Evolutionary conservation across 176 grass and related monocot species (phyloP).

Genomic region (Pontederia crassipes): DNA sequence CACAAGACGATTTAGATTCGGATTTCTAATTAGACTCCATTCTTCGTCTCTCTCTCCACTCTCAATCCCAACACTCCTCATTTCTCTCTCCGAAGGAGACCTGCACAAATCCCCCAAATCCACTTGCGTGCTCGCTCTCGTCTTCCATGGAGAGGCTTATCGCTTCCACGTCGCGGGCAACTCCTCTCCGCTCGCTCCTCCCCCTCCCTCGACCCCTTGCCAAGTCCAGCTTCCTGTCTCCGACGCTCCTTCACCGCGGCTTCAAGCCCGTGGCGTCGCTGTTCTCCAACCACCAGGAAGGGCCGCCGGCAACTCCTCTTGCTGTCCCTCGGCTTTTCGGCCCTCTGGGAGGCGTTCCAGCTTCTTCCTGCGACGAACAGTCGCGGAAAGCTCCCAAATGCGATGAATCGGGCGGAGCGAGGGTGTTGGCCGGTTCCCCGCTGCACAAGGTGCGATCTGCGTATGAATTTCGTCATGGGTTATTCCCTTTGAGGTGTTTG

Average conservation of each 20-base stretch:
- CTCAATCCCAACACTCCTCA: too few species aligned
- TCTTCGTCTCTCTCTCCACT: too few species aligned
- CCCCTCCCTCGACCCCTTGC: neutral
- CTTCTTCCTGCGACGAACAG: neutral
- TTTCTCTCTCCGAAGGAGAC: neutral
- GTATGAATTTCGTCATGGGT: too few species aligned
- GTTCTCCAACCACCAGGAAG: neutral
- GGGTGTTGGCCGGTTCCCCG: neutral
- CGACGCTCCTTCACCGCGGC: neutral
- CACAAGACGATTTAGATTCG: too few species aligned
- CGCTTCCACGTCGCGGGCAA: neutral
- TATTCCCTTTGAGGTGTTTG: too few species aligned
- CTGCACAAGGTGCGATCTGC: neutral
- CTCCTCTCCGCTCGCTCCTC: neutral
- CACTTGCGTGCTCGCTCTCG: neutral
- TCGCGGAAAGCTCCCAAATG: neutral
- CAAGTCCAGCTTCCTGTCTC: neutral
- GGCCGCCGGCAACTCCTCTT: neutral
- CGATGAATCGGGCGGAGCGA: neutral
- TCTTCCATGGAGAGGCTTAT: conserved; percentile 1
- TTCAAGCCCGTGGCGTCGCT: neutral
- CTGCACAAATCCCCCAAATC: neutral
- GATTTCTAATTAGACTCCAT: too few species aligned
- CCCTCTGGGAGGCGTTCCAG: neutral
- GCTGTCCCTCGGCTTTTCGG: neutral